Base-by-base conservation (phyloP, 371 early-diverging fungal genomes). In the Actinomortierella ambigua region DNA sequence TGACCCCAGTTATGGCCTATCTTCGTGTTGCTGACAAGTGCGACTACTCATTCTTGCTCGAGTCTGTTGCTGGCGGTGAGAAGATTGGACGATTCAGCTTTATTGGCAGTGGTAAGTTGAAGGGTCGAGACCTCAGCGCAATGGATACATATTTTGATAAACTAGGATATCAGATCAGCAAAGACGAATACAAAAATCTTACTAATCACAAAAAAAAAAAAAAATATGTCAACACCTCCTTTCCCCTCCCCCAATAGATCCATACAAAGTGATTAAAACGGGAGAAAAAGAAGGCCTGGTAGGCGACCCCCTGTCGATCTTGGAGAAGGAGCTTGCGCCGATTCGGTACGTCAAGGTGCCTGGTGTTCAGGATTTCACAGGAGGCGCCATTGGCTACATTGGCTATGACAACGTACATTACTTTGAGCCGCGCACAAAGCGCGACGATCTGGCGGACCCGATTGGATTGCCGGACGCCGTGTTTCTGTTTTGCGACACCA, bases 351-450 rank as follows among this genome's bases (percentile, higher is more conserved):
- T 95, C 34, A 81, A 82, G 23, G 85, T 95, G 8, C 87, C 90
- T 2, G 95, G 92, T 1, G 77, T 97, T 49, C 97, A 95, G 43
- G 81, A 86, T 29, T 96, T 96, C 68, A 95, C 95, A 55, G 95
- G 98, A 68, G 98, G 98, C 34, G 98, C 98, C 18, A 91, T 98
- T 41, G 98, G 98, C 15, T 98, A 95, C 77, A 90, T 98, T 53
- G 85, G 93, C 18, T 98, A 95, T 80, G 98, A 98, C 77, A 97
- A 98, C 64, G 91, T 95, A 34, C 90, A 94, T 68, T 92, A 95
- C 69, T 98, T 98, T 86, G 98, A 98, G 79, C 97, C 98, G 3
- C 85, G 88, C 44, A 87, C 91, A 2, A 78, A 84, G 48, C 84
- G 88, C 46, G 73, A 71, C 14, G 89, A 91, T 11, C 67, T 97